Evolutionary conservation across 1,284 basidiomycete species (phyloP).

Genomic region (Thecaphora frezii): DNA sequence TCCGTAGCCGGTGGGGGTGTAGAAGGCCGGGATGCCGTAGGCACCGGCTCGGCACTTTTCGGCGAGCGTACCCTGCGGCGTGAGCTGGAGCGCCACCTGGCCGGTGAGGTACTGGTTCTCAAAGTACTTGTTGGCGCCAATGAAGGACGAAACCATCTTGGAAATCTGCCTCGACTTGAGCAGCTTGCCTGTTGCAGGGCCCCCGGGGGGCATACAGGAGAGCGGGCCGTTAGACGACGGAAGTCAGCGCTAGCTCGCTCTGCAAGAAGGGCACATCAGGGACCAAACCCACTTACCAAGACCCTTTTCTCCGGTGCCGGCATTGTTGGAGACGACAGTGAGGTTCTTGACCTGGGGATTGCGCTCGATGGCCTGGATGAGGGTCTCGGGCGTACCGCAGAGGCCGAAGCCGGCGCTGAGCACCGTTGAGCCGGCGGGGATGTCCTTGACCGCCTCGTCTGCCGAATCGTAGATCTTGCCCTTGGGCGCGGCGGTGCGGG

Average conservation of each 20-base stretch:
- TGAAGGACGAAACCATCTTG: constrained; percentile 54
- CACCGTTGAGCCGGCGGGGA: constrained; percentile 40
- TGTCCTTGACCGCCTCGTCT: constrained; percentile 53
- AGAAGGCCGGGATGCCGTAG: constrained; percentile 94
- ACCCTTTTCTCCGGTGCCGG: constrained; percentile 51
- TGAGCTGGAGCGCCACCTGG: constrained; percentile 49
- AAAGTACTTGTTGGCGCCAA: constrained; percentile 57
- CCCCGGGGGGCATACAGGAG: not conserved
- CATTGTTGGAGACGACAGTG: constrained; percentile 55
- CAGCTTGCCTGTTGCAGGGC: constrained; percentile 24
- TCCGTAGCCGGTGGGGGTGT: constrained; percentile 78
- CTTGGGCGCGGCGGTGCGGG: constrained; percentile 1
- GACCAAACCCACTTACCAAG: constrained; percentile 19
- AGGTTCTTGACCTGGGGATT: constrained; percentile 44
- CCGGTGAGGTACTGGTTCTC: constrained; percentile 52
- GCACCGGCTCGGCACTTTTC: constrained; percentile 89
- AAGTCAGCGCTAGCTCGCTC: not conserved
- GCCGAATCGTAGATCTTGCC: constrained; percentile 42
- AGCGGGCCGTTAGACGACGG: not conserved
- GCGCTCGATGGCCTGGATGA: constrained; percentile 47
- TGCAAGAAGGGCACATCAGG: not conserved
- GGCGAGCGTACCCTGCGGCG: constrained; percentile 69
- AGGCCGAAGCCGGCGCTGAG: constrained; percentile 57
- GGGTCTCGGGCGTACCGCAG: constrained; percentile 56
- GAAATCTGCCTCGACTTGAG: constrained; percentile 41